phyloP scores from a whole-genome alignment of 495 filamentous ascomycete genomes.

The Tuber brumale region DNA sequence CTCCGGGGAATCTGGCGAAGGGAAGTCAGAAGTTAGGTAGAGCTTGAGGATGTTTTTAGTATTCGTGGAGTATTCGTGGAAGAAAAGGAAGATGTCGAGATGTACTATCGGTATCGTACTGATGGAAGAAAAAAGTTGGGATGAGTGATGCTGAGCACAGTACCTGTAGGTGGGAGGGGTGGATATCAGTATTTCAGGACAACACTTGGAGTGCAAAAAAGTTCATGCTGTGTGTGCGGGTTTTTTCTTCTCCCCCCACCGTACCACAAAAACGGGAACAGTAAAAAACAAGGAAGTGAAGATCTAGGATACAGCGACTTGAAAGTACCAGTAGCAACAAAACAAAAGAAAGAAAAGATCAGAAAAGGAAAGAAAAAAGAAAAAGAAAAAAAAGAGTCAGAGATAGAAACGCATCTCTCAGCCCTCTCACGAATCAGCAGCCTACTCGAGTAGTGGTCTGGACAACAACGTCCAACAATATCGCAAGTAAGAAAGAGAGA shows the following conservation, averaged over 20 bases:
- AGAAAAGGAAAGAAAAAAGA: background rate
- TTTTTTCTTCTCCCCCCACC: background rate
- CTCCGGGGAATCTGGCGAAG: background rate
- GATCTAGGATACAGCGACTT: background rate
- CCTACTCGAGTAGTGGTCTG: background rate
- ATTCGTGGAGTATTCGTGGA: conserved; percentile 1
- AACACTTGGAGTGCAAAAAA: conserved; percentile 5
- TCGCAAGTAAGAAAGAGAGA: background rate
- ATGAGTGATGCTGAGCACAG: background rate
- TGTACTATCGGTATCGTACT: background rate
- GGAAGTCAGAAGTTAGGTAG: conserved; percentile 9
- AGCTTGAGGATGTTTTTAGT: conserved; percentile 6
- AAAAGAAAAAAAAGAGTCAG: background rate
- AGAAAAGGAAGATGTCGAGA: conserved; percentile 2
- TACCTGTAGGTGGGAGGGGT: background rate
- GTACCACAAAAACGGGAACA: background rate
- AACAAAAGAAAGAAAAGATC: background rate
- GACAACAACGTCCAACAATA: background rate
- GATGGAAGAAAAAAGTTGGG: conserved; percentile 1
- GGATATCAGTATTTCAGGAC: conserved; percentile 17
- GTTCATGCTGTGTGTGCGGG: background rate
- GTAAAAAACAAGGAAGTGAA: conserved; percentile 12
- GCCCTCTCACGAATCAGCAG: background rate
- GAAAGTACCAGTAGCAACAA: background rate
- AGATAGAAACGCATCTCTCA: background rate